Evolutionary conservation across 768 basidiomycete species (phyloP).

Genomic region (Agrocybe pediades): DNA sequence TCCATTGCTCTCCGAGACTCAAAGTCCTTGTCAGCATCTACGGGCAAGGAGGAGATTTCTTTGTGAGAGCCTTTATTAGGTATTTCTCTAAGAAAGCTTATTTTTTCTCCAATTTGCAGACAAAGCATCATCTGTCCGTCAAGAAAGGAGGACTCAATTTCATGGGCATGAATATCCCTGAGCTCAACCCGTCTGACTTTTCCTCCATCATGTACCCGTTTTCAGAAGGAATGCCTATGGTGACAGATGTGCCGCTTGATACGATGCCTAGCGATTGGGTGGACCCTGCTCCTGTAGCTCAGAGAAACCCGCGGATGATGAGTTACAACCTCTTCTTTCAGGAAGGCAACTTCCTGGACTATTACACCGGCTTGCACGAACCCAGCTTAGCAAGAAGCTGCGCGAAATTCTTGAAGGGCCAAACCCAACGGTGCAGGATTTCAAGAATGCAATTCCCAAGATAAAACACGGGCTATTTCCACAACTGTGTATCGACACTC

Average conservation of each 20-base stretch:
- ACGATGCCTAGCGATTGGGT: background rate
- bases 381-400: slow-evolving; percentile 49
- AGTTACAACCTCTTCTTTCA: slow-evolving; percentile 61
- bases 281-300: slow-evolving; percentile 19
- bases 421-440: slow-evolving; percentile 4
- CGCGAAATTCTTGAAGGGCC: slow-evolving; percentile 25
- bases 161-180: slow-evolving; percentile 44
- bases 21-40: slow-evolving; percentile 59
- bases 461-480: slow-evolving; percentile 45
- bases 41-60: slow-evolving; percentile 60
- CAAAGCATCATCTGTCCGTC: slow-evolving; percentile 52
- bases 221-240: background rate
- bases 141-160: slow-evolving; percentile 40
- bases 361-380: slow-evolving; percentile 51
- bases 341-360: slow-evolving; percentile 59
- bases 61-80: slow-evolving; percentile 30
- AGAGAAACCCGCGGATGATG: slow-evolving; percentile 61
- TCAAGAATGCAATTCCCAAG: slow-evolving; percentile 29
- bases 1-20: slow-evolving; percentile 51
- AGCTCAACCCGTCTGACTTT: background rate
- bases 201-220: background rate
- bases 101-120: too few relatives aligned
- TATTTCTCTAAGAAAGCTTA: background rate
- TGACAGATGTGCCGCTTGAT: background rate
- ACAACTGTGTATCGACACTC: slow-evolving; percentile 34